Conservation (phyloP, 768 basidiomycete species). For the Naganishia kalamii region DNA sequence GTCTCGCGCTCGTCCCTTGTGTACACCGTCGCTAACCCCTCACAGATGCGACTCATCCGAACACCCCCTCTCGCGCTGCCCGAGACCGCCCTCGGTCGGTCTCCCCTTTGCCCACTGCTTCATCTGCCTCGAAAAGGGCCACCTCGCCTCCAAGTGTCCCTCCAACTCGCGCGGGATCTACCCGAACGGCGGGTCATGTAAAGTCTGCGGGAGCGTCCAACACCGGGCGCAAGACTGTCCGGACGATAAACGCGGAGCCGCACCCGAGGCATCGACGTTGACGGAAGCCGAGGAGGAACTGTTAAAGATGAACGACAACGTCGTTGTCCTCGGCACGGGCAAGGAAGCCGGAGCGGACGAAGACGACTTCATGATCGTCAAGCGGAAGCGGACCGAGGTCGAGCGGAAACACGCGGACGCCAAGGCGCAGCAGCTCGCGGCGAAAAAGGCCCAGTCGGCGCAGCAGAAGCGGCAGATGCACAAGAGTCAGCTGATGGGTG, state of each 20-base stretch:
- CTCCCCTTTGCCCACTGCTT: constrained; percentile 88
- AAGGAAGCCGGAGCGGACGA: constrained; percentile 75
- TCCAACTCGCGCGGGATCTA: constrained; percentile 79
- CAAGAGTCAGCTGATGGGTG: background rate
- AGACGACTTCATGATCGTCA: constrained; percentile 84
- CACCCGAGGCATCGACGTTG: constrained; percentile 11
- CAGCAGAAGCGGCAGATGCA: constrained; percentile 16
- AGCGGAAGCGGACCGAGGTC: constrained; percentile 59
- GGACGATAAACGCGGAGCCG: constrained; percentile 30
- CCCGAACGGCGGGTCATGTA: constrained; percentile 83
- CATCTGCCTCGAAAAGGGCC: constrained; percentile 75
- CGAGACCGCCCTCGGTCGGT: constrained; percentile 54
- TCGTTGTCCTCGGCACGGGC: constrained; percentile 46
- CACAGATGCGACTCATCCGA: constrained; percentile 70
- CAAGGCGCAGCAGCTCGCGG: constrained; percentile 43
- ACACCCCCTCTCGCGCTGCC: constrained; percentile 75
- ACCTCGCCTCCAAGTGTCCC: constrained; percentile 76
- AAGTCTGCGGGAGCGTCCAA: constrained; percentile 73
- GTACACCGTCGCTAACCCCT: background rate
- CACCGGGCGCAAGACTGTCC: constrained; percentile 82
- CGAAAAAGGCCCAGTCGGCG: constrained; percentile 19
- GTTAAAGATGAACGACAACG: constrained; percentile 16
- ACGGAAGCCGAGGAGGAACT: background rate
- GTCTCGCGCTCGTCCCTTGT: constrained; percentile 26
- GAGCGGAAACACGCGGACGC: constrained; percentile 54